A percentile compares a stretch with the other conserved stretches of the same genome.
Evolutionary conservation across 1,284 basidiomycete species (phyloP).

Genomic region (Mycena citricolor): DNA sequence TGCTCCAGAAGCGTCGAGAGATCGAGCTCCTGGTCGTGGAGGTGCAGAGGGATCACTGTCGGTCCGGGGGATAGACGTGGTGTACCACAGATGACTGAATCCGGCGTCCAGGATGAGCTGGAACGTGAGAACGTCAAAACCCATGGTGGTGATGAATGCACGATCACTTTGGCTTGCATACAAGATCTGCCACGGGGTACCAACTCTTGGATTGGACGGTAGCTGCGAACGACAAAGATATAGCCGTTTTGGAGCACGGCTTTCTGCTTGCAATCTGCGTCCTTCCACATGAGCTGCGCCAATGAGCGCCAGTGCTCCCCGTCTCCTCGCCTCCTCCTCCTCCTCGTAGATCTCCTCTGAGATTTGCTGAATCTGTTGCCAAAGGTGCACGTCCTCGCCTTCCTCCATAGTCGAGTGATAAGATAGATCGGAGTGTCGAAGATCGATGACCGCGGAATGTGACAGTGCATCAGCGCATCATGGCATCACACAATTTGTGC

Average conservation of each 20-base stretch:
- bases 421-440: too few species aligned
- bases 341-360: too few species aligned
- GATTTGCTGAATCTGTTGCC: too few species aligned
- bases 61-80: constrained; percentile 32
- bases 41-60: constrained; percentile 30
- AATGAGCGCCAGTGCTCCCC: too few species aligned
- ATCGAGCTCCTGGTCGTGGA: constrained; percentile 31
- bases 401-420: too few species aligned
- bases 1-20: constrained; percentile 39
- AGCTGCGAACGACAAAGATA: constrained; percentile 34
- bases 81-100: constrained; percentile 37
- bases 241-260: constrained; percentile 1
- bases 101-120: constrained; percentile 35
- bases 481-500: too few species aligned
- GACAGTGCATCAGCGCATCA: too few species aligned
- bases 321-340: too few species aligned
- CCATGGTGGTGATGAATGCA: constrained; percentile 50
- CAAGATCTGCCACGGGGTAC: constrained; percentile 41
- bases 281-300: too few species aligned
- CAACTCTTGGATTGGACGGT: constrained; percentile 32
- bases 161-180: constrained; percentile 33
- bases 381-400: too few species aligned
- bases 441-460: too few species aligned
- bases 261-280: neutral
- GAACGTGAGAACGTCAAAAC: constrained; percentile 41